phyloP scores from a whole-genome alignment of 345 rosid species.

The Theobroma cacao region DNA sequence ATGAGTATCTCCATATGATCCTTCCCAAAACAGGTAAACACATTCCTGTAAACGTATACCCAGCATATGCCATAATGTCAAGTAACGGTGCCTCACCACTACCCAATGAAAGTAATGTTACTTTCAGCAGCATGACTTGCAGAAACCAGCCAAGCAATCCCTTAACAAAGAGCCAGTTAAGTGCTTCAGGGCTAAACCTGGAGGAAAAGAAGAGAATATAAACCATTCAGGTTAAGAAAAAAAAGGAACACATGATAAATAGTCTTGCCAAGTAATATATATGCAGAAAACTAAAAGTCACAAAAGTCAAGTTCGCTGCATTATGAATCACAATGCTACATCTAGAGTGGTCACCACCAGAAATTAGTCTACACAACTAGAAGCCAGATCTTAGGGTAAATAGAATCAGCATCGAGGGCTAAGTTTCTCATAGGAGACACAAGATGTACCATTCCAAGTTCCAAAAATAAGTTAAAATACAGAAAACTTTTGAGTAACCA shows the following conservation, averaged over 20 bases:
- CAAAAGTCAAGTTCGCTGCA: background rate
- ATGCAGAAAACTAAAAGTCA: background rate
- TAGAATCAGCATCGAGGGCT: background rate
- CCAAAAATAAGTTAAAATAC: background rate
- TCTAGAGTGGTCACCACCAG: background rate
- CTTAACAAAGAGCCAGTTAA: constrained; percentile 86
- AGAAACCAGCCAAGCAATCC: constrained; percentile 89
- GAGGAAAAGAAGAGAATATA: background rate
- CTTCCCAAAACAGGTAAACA: constrained; percentile 75
- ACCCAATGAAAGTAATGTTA: constrained; percentile 75
- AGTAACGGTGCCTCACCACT: constrained; percentile 91
- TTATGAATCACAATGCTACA: background rate
- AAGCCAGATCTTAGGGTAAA: background rate
- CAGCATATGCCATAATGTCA: constrained; percentile 86
- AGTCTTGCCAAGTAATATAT: background rate
- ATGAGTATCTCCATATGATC: constrained; percentile 61
- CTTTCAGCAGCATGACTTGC: constrained; percentile 80
- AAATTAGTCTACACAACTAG: background rate
- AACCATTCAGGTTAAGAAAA: background rate
- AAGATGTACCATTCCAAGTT: background rate
- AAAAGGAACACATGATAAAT: background rate
- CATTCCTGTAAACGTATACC: constrained; percentile 76
- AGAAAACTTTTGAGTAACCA: background rate
- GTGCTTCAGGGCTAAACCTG: constrained; percentile 91
- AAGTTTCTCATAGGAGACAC: constrained; percentile 2